phyloP scores from a whole-genome alignment of 305 asterid genomes.

The Fraxinus ornus region DNA sequence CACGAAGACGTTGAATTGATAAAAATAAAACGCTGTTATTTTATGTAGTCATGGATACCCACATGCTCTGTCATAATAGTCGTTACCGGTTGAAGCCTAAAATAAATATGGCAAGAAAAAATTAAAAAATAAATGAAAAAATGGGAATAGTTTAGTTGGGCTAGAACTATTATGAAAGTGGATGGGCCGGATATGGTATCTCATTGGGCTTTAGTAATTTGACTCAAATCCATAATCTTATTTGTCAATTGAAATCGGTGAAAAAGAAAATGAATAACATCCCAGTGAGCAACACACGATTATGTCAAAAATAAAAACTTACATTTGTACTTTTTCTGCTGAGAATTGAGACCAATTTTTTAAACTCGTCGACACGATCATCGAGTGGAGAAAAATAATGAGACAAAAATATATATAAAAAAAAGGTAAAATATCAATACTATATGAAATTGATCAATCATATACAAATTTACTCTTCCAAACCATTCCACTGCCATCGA shows the following conservation, averaged over 20 bases:
- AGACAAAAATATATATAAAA: too few species aligned
- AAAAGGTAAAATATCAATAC: too few species aligned
- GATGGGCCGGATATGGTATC: neutral
- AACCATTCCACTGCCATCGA: too few species aligned
- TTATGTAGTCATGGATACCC: neutral
- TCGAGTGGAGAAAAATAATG: neutral
- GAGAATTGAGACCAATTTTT: neutral
- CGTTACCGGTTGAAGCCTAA: conserved; percentile 7
- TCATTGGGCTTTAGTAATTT: neutral
- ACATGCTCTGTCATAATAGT: conserved; percentile 20
- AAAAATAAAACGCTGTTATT: neutral
- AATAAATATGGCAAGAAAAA: neutral
- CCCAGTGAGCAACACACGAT: neutral
- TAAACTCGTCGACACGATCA: neutral
- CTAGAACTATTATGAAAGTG: neutral
- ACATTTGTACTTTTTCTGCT: neutral
- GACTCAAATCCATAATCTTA: neutral
- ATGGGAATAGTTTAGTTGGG: neutral
- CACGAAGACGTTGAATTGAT: neutral
- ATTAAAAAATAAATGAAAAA: too few species aligned
- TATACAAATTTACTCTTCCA: neutral
- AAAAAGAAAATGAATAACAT: neutral
- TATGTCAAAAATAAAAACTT: too few species aligned
- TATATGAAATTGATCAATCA: neutral
- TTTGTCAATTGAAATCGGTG: neutral